Percentiles rank a stretch among this genome's conserved stretches.
phyloP scores from a whole-genome alignment of 306 rosid genomes.

The Prunus davidiana region DNA sequence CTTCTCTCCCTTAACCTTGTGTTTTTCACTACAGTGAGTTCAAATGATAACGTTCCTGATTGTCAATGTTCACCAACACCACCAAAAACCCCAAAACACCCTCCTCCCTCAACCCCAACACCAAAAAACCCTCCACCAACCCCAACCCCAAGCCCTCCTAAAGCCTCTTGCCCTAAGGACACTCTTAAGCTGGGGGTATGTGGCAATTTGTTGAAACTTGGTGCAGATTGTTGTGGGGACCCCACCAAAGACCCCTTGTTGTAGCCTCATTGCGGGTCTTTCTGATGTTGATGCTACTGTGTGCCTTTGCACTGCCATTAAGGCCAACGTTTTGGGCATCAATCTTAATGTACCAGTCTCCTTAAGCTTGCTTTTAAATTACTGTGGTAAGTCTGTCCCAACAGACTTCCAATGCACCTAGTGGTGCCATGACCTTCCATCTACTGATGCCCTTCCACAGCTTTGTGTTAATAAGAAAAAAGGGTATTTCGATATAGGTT shows the following conservation, averaged over 20 bases:
- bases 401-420: conserved; percentile 24
- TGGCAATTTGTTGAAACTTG: conserved; percentile 35
- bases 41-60: neutral
- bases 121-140: neutral
- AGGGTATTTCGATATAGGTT: no score
- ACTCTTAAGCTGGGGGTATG: conserved; percentile 53
- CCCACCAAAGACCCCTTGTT: conserved; percentile 42
- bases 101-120: conserved; percentile 5
- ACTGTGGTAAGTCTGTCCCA: conserved; percentile 41
- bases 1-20: conserved; percentile 23
- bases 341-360: conserved; percentile 45
- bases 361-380: conserved; percentile 46
- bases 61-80: conserved; percentile 10
- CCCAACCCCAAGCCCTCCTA: conserved; percentile 1
- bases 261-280: conserved; percentile 39
- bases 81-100: conserved; percentile 10
- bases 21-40: conserved; percentile 23
- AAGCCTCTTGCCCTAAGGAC: conserved; percentile 35
- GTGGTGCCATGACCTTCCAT: neutral
- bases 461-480: neutral
- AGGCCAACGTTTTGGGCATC: conserved; percentile 47
- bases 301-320: conserved; percentile 58
- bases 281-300: conserved; percentile 48
- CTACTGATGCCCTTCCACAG: neutral
- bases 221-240: conserved; percentile 36